Percentiles rank a stretch among this genome's conserved stretches.
These are phyloP conservation scores for Solanum pimpinellifolium DNA, from an alignment of 257 asterid genomes.

Conservation along the genomic window DNA sequence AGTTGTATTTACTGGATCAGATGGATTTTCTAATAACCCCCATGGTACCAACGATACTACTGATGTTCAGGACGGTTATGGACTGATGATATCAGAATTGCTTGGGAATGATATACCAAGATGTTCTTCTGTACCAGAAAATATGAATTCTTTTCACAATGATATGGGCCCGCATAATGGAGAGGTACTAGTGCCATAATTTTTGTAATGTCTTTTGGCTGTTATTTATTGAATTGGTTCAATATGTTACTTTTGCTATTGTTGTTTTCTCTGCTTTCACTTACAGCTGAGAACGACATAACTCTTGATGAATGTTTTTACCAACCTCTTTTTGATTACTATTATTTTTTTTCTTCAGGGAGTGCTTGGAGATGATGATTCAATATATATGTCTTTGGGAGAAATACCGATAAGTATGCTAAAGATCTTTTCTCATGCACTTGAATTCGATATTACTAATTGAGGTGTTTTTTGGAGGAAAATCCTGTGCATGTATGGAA, in stretches of 20 bases:
- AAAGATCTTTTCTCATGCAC: background rate
- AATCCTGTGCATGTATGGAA: background rate
- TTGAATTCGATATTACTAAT: background rate
- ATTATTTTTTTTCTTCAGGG: conserved; percentile 30
- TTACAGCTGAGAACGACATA: background rate
- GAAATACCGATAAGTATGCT: conserved; percentile 86
- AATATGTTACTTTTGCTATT: background rate
- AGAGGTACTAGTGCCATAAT: conserved; percentile 43
- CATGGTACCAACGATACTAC: conserved; percentile 11
- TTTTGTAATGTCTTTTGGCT: background rate
- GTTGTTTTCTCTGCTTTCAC: background rate
- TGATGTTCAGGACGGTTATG: conserved; percentile 70
- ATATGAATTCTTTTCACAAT: conserved; percentile 53
- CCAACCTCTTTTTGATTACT: background rate
- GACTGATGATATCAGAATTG: conserved; percentile 76
- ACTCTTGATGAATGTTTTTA: background rate
- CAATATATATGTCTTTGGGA: conserved; percentile 87
- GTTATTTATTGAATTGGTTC: background rate
- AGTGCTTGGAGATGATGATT: conserved; percentile 89
- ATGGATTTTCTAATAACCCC: conserved; percentile 37
- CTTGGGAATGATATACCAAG: conserved; percentile 59
- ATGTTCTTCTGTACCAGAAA: conserved; percentile 56
- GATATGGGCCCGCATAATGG: conserved; percentile 60
- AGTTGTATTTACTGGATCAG: conserved; percentile 48
- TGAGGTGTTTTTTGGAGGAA: background rate